Base-by-base conservation (phyloP, 1,139 yeast species). In the Candida freyschussii region DNA sequence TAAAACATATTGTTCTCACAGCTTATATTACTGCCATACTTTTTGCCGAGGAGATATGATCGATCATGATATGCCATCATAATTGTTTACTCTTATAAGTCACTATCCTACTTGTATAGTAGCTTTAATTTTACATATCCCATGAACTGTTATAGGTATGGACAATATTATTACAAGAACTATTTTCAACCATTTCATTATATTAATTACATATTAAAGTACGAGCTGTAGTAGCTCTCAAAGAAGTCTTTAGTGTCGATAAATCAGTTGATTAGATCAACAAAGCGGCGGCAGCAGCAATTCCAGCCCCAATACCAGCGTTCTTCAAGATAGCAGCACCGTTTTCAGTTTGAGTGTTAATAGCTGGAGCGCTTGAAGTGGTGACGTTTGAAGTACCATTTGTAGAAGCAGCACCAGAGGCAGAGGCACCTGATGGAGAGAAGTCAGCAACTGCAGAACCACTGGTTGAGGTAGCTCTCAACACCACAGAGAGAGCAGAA, bases 381-480 rank as follows among this genome's bases (percentile, higher is more conserved):
- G 27, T 17, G 30, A 27, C 18, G 24, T 20, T 19, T 21, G 30
- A 13, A 14, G 25, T 5, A n/a, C 14, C 12, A 7, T 17, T 5
- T 7, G 29, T 21, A 18, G 35, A 10, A 23, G 27, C 17, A 24
- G 13, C 33, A 14, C 33, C 33, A 15, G 37, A 19, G 24, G 39
- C 13, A 14, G 40, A 18, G 7, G 39, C 14, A 24, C 38, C 41
- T 18, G 44, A 33, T 40, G 53, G 51, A 4, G 39, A 30, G 45
- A 47, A 47, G 32, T 47, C 51, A 6, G 41, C 27, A 29, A 38
- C 45, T 16, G 38, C 30, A 14, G 34, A 17, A 37, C 52, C 50
- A 8, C 23, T 7, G 4, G 21, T 18, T 10, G 32, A 22, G 10
- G 33, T 23, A 14, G 50, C 37, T 33, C 43, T 36, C 13, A 46